Base-by-base conservation (phyloP, 228 moss, liverwort and hornwort genomes). In the Sphagnum magellanicum region DNA sequence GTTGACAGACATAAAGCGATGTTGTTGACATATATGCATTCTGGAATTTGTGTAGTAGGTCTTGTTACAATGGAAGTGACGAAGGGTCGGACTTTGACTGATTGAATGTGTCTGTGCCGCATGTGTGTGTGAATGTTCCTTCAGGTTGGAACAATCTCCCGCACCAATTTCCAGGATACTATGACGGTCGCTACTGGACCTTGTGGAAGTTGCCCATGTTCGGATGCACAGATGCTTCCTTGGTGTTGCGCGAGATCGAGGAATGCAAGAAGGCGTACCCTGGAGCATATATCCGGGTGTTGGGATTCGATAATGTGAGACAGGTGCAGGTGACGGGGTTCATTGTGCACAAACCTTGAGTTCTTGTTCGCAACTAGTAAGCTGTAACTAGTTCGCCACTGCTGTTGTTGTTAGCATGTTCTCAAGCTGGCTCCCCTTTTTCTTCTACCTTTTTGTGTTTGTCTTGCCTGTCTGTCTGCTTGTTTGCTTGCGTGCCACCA, bases 121-220 rank as follows among this genome's bases (percentile, higher is more conserved):
- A 15, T 13, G 9, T 51, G 14, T n/a, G n/a, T 16, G 12, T n/a
- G 51, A 4, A 16, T 51, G 17, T 49, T 8, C 1, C 67, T 51
- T n/a, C 78, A 78, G 68, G 53, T 0, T 4, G 80, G 72, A 0
- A 4, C 4, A 5, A 52, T 75, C n/a, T 17, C 55, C 50, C 71
- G 71, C 52, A 63, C 66, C 6, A 4, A 50, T 63, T 5, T 49
- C 60, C 12, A 50, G 67, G 71, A 60, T 86, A 82, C 77, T 82
- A 86, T 63, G 86, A 82, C 50, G 80, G 78, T 2, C 75, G 83
- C 49, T 87, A 87, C 78, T 83, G 87, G 87, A 73, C 70, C 71
- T 80, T 87, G 87, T 87, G 87, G 87, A 83, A 87, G 78, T 4
- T 87, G 59, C 87, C 87, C 73, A 78, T 87, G 59, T 87, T 87